Evolutionary conservation across 2,329 filamentous ascomycete species (phyloP), one percentile per base, ranked within the genome.

Genomic region (Grosmannia huntii): DNA sequence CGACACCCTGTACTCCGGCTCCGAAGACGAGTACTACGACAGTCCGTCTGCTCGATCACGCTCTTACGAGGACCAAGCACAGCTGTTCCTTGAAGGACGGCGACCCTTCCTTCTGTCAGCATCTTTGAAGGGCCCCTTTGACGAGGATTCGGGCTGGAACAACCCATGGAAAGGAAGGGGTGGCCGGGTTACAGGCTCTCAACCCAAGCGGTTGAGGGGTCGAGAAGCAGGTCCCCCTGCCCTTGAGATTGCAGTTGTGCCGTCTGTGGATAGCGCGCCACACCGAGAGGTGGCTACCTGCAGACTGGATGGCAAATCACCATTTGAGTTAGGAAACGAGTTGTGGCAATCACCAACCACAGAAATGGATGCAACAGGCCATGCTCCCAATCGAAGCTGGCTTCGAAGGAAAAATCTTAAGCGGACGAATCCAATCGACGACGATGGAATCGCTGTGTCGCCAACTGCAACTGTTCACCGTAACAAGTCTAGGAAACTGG

Each of bases 101-200:
- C 66, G 75, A 2, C 76, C 85, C 0, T 65, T 78, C 27, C 73
- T 90, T 3, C 67, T 84, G 3, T 85, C 86, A 14, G 79, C 85
- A 7, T 69, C 71, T 6, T 71, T 89, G 3, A 76, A 71, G 60
- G 86, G 85, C 0, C 86, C 85, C 0, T 86, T 88, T 62, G 74
- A 77, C 51, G 67, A 64, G 57, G 65, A 70, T 48, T 72, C 68
- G 2, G 76, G 76, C 25, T 82, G 79, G 79, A 64, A 67, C 36
- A 80, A 81, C 61, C 79, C 79, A 16, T 82, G 79, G 79, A 65
- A 68, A 49, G 71, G 73, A 11, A 66, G 59, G 33, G 60, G 58
- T 28, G 49, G 55, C 19, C 28, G 52, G 25, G 21, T 27, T 10
- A 44, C 23, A 14, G 27, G 2, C 27, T 3, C 25, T 16, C 36